Evolutionary conservation across 176 grass and related monocot species (phyloP), one percentile per base, ranked within the genome.

Genomic region (Hsuehochloa calcarea): DNA sequence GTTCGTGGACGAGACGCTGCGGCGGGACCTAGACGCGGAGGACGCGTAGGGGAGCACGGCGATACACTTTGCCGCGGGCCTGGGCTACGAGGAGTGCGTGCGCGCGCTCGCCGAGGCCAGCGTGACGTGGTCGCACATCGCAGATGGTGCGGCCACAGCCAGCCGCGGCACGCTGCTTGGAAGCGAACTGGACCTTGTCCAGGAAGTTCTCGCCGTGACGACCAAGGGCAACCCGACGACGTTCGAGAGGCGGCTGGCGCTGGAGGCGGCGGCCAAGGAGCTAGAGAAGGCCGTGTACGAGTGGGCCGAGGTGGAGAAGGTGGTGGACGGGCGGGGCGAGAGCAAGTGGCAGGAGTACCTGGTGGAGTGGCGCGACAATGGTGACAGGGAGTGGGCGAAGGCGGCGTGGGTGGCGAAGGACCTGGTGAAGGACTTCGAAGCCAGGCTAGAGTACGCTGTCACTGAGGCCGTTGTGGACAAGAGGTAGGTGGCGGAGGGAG

Each of bases 271-370:
- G 27, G 65, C 43, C 10, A 85, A 70, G 51, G 96, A 95, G 88
- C 81, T 98, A 85, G 96, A 98, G 88, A 93, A 84, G 89, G 91
- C 87, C 16, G 91, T 98, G 76, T 98, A 93, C 86, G 91, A 98
- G 89, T 98, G 93, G 96, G 93, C 82, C n/a, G 88, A 95, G 77
- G 93, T 98, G 80, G 96, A 87, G 82, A 92, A 65, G 91, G 90
- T 98, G 75, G 78, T 98, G 23, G 96, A 95, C 70, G 93, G 77
- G 14, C 83, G 96, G 51, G 96, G 96, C 5, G 83, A 98, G 23
- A 91, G 93, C 13, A 93, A 90, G 74, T 85, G 90, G 86, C 77
- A 90, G 80, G 96, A 95, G 83, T 98, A 94, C 76, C 82, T 95
- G 19, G 89, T 98, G 40, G 96, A 98, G 80, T 98, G 96, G 93